Base-by-base conservation (phyloP, 2,329 filamentous ascomycete genomes). In the Chalaropsis ovoidea region DNA sequence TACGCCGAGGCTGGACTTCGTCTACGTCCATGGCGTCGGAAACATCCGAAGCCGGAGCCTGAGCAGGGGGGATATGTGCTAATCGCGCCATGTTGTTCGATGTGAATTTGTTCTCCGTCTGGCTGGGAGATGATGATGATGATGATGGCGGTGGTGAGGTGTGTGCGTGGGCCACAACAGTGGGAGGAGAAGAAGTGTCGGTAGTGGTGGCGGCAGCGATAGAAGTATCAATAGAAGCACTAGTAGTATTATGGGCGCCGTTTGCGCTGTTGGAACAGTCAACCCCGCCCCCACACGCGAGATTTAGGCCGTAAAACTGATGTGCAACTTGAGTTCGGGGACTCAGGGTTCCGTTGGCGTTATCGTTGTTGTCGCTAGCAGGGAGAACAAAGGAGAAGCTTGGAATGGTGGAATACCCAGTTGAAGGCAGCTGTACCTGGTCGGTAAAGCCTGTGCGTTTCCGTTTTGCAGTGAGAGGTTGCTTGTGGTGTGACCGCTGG, bases 281-380 rank as follows among this genome's bases (percentile, higher is more conserved):
- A 47, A 42, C 62, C 54, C 45, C 56, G 60, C 58, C 35, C 42
- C 58, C 54, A 62, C 56, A 54, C 35, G 65, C 61, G 27, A 65
- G 49, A 43, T 60, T 47, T 15, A 67, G 42, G 42, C 47, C 60
- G 63, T 63, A 52, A 17, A 67, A 67, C 31, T 67, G 63, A 35
- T 63, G 66, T 39, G 60, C 54, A 19, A 67, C 60, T 60, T 67
- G 63, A 41, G 66, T 62, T 22, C 63, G 63, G 39, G 63, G 66
- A 43, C 66, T 67, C n/a, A 54, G 27, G 19, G 42, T 43, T 31
- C 58, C 63, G 45, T 47, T 27, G 60, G 45, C 45, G 61, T 42
- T 61, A 43, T 62, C 43, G 64, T 27, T 54, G 45, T 8, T 63
- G 19, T 61, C 62, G 22, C 31, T n/a, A 35, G 56, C 56, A 52